Evolutionary conservation across 768 basidiomycete species (phyloP), one percentile per base, ranked within the genome.

Genomic region (Mycena galopus): DNA sequence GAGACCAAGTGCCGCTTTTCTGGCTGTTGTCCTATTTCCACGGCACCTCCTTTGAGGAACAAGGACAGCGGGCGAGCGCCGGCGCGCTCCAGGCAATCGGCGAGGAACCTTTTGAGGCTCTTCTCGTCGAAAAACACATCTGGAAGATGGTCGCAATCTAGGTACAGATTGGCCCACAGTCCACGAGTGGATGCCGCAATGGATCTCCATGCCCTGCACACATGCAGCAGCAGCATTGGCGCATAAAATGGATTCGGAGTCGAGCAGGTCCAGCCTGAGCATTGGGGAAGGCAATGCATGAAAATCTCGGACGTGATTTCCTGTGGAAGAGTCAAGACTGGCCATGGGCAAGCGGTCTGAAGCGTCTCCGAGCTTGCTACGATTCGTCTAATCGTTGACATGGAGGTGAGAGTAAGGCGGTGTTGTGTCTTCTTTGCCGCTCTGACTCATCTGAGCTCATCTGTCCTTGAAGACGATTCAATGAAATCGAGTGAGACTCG

Each of bases 231-330:
- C 8, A 69, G 39, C 10, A 62, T 23, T 10, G 68, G 68, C 6
- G 61, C 55, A 55, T 29, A 16, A 16, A 27, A 29, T 30, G 53
- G 29, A 25, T 19, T 25, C 0, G 56, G n/a, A n/a, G n/a, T n/a
- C n/a, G n/a, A n/a, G n/a, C n/a, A 1, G 44, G n/a, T n/a, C n/a
- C n/a, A n/a, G n/a, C n/a, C n/a, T n/a, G 21, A 21, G 7, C 21
- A 19, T 4, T 8, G 6, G n/a, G 44, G 58, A 17, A 64, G 69
- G 25, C 61, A 70, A 10, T 50, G 55, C 25, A 64, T 3, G 32
- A 70, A 70, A 21, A 70, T 51, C 10, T 64, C 21, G 42, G 69
- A 64, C 6, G 56, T 70, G 42, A 70, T 64, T 63, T 69, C 68
- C 39, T 7, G 4, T 12, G 42, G 42, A 21, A 44, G 12, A 7